phyloP scores from a whole-genome alignment of 1,284 basidiomycete species.

The Fomitopsis palustris region DNA sequence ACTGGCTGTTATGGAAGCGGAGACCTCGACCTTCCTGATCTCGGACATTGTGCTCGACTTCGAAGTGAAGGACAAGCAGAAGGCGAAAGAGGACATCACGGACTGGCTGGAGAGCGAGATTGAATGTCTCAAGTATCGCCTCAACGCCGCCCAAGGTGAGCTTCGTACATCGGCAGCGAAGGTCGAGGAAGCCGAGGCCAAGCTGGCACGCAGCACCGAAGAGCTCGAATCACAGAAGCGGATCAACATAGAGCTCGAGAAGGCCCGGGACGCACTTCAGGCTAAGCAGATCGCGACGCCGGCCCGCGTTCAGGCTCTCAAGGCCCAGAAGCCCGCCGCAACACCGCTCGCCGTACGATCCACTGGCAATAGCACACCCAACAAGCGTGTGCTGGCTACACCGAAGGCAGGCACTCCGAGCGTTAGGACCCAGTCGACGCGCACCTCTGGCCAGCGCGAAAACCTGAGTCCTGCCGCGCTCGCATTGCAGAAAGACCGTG shows the following conservation, averaged over 20 bases:
- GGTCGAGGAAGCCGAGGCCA: neutral
- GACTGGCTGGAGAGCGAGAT: neutral
- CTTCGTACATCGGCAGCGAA: neutral
- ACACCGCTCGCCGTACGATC: too few species aligned
- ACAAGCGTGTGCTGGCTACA: too few species aligned
- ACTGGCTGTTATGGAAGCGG: neutral
- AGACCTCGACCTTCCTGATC: too few species aligned
- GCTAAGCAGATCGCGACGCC: neutral
- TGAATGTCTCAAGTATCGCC: neutral
- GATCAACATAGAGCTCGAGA: neutral
- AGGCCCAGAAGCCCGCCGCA: neutral
- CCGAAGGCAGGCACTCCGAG: too few species aligned
- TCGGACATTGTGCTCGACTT: too few species aligned
- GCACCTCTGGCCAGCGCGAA: neutral
- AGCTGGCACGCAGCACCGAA: neutral
- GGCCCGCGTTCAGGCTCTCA: conserved; percentile 22
- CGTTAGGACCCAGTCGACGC: too few species aligned
- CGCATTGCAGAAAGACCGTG: too few species aligned
- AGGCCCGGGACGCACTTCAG: neutral
- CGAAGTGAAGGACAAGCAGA: too few species aligned
- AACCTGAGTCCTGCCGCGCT: neutral
- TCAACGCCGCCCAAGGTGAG: neutral
- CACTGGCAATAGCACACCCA: too few species aligned
- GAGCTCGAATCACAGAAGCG: neutral
- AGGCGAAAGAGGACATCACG: neutral